phyloP scores from a whole-genome alignment of 2,329 filamentous ascomycete species.

The Teratosphaeria viscida region DNA sequence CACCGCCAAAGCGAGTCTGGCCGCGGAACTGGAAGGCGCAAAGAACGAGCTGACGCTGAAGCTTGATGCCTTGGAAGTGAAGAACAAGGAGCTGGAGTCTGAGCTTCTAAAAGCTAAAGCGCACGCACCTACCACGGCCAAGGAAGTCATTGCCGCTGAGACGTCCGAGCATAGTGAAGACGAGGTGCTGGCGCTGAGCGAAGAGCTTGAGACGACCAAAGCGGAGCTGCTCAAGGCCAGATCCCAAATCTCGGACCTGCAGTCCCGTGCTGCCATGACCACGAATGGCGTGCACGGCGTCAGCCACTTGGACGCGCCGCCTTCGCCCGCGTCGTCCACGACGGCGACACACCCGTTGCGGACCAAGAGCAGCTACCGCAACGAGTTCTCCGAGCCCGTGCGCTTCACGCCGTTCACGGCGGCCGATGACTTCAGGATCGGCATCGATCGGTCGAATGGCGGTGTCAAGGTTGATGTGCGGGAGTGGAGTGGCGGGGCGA shows the following conservation, averaged over 20 bases:
- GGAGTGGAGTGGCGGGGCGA: not conserved
- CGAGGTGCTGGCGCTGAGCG: not conserved
- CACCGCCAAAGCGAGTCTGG: not conserved
- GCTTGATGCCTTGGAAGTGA: not conserved
- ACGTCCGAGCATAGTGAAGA: not conserved
- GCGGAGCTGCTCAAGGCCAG: not conserved
- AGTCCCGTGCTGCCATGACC: not conserved
- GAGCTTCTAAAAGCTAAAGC: not conserved
- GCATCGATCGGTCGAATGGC: not conserved
- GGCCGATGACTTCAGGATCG: not conserved
- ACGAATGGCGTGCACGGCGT: not conserved
- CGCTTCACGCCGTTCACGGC: not conserved
- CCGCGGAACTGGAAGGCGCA: not conserved
- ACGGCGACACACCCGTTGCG: not conserved
- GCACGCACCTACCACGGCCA: not conserved
- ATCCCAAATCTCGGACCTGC: not conserved
- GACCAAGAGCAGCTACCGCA: not conserved
- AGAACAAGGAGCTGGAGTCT: not conserved
- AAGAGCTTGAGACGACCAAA: not conserved
- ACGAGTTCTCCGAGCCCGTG: not conserved
- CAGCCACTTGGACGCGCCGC: not conserved
- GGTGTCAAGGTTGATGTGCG: not conserved
- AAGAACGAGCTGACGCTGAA: not conserved
- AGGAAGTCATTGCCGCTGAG: not conserved
- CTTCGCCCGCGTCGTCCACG: not conserved